Evolutionary conservation across 306 rosid genomes (phyloP), one percentile per base, ranked within the genome.

Genomic region (Fragaria ananassa): DNA sequence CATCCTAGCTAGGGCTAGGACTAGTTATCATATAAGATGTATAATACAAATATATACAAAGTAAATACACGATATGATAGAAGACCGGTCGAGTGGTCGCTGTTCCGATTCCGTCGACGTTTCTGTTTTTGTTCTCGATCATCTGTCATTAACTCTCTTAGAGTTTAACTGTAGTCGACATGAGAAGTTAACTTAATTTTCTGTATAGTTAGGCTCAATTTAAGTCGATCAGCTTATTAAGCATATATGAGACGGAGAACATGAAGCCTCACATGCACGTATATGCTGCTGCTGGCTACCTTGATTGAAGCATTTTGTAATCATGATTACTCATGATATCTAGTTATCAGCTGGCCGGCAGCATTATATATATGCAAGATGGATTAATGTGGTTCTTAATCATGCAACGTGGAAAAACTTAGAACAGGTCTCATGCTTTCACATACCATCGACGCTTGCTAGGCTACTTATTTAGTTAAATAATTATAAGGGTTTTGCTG

Each of bases 331-430:
- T 53, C 29, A 56, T 56, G 29, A 56, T 57, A 9, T 21, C 29
- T 50, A 23, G n/a, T 56, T 49, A 19, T 23, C n/a, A n/a, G n/a
- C 53, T 51, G 74, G 80, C 80, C 47, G 60, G 31, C 34, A 31
- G 3, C 75, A 19, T 5, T 15, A 65, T 51, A 64, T 23, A 25
- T 47, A 47, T 47, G 53, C 4, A 47, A 18, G 58, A 70, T 62
- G 35, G 67, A 75, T 6, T 6, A 39, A 58, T 49, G 5, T 4
- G 83, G 72, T 39, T 51, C 54, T 51, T 44, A 70, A 74, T 31
- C 35, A 53, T 69, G 82, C 53, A 44, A 79, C 51, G 75, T 12
- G 60, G 70, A 65, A 79, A 54, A 49, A 25, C 31, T 23, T 62
- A 42, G 60, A 53, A 44, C 73, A 29, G 3, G 47, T 19, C 35